phyloP scores from a whole-genome alignment of 2,329 filamentous ascomycete genomes.

The Ophiostoma fasciatum region DNA sequence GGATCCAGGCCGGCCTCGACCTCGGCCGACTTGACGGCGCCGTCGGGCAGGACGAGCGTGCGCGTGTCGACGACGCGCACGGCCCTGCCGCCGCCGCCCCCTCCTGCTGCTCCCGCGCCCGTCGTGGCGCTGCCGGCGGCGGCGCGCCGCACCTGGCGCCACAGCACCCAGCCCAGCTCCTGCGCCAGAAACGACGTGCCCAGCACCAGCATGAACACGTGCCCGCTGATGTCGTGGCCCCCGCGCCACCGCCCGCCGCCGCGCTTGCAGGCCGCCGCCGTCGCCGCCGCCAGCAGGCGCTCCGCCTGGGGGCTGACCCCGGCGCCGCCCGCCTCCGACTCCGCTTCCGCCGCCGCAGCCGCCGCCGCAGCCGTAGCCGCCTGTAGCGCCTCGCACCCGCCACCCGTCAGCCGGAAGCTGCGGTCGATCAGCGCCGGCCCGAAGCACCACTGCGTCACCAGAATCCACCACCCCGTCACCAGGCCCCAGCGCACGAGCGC shows the following conservation, averaged over 20 bases:
- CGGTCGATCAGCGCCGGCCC: conserved; percentile 82
- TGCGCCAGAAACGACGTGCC: conserved; percentile 69
- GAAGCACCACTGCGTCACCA: conserved; percentile 95
- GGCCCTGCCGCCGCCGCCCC: not conserved
- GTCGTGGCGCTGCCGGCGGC: not conserved
- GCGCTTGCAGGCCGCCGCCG: conserved; percentile 66
- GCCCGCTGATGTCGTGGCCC: conserved; percentile 92
- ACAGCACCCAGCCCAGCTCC: conserved; percentile 52
- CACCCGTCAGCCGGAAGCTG: conserved; percentile 76
- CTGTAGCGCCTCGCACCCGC: conserved; percentile 53
- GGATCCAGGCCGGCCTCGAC: conserved; percentile 25
- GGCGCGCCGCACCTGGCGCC: conserved; percentile 21
- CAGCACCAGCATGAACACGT: conserved; percentile 83
- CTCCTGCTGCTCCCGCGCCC: too few relatives aligned
- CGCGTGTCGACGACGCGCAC: conserved; percentile 42
- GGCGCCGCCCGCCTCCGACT: conserved; percentile 35
- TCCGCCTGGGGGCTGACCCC: conserved; percentile 64
- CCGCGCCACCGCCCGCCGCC: conserved; percentile 75
- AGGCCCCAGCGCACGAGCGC: conserved; percentile 54
- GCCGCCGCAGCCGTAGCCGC: conserved; percentile 30
- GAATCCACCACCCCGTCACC: conserved; percentile 66
- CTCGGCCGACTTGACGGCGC: conserved; percentile 44
- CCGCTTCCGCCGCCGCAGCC: conserved; percentile 4
- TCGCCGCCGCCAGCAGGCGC: conserved; percentile 39
- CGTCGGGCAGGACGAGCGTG: conserved; percentile 49